Evolutionary conservation across 495 filamentous ascomycete genomes (phyloP).

Genomic region (Talaromyces thailandensis): DNA sequence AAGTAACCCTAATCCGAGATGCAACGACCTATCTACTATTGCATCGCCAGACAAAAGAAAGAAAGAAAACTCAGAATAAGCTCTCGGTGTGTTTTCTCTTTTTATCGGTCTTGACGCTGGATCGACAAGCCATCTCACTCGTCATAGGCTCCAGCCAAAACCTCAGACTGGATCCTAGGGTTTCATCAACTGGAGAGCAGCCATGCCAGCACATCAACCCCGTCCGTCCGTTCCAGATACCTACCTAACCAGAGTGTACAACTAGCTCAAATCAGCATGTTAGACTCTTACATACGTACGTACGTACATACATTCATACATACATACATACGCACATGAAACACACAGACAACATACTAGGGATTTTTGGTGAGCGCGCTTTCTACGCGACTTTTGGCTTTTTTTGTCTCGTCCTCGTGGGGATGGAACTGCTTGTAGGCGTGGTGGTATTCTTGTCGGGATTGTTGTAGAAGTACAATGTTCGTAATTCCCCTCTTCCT

Average conservation of each 20-base stretch:
- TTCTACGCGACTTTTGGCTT: neutral
- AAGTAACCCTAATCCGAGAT: neutral
- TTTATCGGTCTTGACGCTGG: constrained; percentile 18
- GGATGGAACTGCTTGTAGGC: neutral
- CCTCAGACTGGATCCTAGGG: constrained; percentile 44
- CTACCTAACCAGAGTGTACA: neutral
- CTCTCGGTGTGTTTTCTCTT: neutral
- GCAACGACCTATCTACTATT: neutral
- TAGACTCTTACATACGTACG: neutral
- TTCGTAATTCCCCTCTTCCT: constrained; percentile 12
- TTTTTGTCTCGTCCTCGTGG: neutral
- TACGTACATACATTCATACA: neutral
- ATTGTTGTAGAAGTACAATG: neutral
- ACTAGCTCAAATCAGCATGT: neutral
- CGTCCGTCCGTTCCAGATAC: constrained; percentile 7
- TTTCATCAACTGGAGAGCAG: constrained; percentile 71
- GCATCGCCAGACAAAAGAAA: neutral
- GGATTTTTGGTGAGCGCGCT: neutral
- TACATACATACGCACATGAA: neutral
- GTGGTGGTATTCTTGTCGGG: neutral
- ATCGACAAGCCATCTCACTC: constrained; percentile 24
- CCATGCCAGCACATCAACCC: constrained; percentile 85
- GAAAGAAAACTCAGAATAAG: neutral
- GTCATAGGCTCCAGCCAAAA: constrained; percentile 44
- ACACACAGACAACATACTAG: neutral